Conservation (phyloP, 2,329 filamentous ascomycete species). For the Bipolaris bicolor region DNA sequence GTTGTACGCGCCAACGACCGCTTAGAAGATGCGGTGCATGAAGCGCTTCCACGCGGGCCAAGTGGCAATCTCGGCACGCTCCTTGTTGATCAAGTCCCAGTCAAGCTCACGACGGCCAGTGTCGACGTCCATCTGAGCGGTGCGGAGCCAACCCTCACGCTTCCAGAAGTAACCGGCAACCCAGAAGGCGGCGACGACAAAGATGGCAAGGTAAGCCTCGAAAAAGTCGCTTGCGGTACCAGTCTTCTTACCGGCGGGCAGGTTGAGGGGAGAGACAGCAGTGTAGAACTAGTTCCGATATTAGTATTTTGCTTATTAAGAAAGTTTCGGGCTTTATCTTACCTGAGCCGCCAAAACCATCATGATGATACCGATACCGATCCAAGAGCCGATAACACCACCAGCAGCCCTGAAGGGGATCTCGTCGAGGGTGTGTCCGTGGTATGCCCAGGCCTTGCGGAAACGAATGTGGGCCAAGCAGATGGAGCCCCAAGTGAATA, state of each 20-base stretch:
- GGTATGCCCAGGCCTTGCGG: slow-evolving; percentile 60
- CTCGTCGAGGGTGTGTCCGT: slow-evolving; percentile 52
- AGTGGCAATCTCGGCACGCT: slow-evolving; percentile 57
- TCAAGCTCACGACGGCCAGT: slow-evolving; percentile 68
- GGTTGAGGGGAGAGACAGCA: slow-evolving; percentile 38
- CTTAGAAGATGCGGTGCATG: slow-evolving; percentile 37
- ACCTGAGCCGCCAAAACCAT: slow-evolving; percentile 50
- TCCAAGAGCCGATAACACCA: slow-evolving; percentile 50
- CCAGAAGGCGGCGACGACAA: slow-evolving; percentile 53
- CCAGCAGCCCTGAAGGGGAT: slow-evolving; percentile 52
- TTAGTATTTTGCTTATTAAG: slow-evolving; percentile 5
- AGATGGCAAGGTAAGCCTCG: slow-evolving; percentile 54
- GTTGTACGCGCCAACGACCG: neutral
- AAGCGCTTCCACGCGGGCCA: slow-evolving; percentile 59
- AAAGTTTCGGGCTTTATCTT: slow-evolving; percentile 10
- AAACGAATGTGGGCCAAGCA: slow-evolving; percentile 93
- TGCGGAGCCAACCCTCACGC: slow-evolving; percentile 63
- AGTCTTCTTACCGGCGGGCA: slow-evolving; percentile 14
- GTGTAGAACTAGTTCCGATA: slow-evolving; percentile 49
- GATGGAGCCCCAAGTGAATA: slow-evolving; percentile 84
- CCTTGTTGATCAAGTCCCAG: slow-evolving; percentile 67
- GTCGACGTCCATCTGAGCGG: slow-evolving; percentile 70
- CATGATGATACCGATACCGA: slow-evolving; percentile 50
- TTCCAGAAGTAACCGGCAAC: slow-evolving; percentile 68
- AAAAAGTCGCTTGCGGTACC: slow-evolving; percentile 55